Percentiles rank a stretch among this genome's conserved stretches.
Evolutionary conservation across 148 eudicot species (phyloP).

Genomic region (Camellia sinensis): DNA sequence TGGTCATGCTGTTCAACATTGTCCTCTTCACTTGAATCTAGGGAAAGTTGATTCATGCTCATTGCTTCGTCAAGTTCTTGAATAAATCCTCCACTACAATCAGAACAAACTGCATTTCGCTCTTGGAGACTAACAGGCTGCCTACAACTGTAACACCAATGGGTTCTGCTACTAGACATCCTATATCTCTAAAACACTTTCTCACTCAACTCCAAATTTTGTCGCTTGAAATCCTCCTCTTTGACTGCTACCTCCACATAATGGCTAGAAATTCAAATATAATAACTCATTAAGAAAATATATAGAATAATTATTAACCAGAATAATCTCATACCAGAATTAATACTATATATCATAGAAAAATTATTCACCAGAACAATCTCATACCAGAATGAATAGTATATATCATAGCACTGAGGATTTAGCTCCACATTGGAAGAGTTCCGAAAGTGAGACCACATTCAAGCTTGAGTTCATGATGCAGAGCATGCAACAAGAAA

Average conservation of each 20-base stretch:
- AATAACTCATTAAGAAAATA: not conserved
- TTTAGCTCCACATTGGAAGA: not conserved
- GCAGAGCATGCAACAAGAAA: too few species aligned
- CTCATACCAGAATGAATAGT: not conserved
- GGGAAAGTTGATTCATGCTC: constrained; percentile 14
- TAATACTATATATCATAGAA: not conserved
- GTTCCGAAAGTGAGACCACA: not conserved
- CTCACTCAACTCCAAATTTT: not conserved
- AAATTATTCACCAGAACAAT: not conserved
- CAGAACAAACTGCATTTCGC: constrained; percentile 27
- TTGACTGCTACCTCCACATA: constrained; percentile 10
- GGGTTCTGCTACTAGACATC: constrained; percentile 38
- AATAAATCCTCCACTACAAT: constrained; percentile 42
- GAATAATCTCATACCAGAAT: not conserved
- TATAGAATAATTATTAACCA: not conserved
- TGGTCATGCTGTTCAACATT: constrained; percentile 20
- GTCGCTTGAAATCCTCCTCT: constrained; percentile 6
- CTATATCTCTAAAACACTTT: not conserved
- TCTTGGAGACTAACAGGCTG: constrained; percentile 35
- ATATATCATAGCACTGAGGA: not conserved
- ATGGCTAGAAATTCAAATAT: not conserved
- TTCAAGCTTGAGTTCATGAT: too few species aligned
- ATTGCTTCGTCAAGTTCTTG: constrained; percentile 37
- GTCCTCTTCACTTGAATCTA: constrained; percentile 2
- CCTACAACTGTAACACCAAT: constrained; percentile 49